Evolutionary conservation across 1,139 yeast genomes (phyloP).

Genomic region (Wickerhamiella infanticola): DNA sequence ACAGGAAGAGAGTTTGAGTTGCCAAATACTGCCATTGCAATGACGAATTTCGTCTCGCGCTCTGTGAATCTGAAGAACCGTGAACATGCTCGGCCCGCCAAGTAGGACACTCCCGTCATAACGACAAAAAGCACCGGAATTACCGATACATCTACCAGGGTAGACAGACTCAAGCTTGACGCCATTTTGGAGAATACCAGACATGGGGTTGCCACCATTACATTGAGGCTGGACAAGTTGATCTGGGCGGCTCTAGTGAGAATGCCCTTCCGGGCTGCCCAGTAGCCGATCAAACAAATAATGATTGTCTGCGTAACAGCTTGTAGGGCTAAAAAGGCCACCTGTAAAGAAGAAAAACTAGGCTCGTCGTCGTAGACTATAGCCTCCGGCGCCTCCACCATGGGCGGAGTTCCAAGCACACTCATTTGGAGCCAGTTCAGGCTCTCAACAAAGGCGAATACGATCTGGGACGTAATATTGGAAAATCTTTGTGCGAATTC

Average conservation of each 20-base stretch:
- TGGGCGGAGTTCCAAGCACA: too few relatives aligned
- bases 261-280: constrained; percentile 48
- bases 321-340: constrained; percentile 54
- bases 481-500: too few relatives aligned
- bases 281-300: constrained; percentile 54
- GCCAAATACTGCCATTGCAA: constrained; percentile 83
- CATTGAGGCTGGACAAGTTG: constrained; percentile 50
- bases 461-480: too few relatives aligned
- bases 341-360: constrained; percentile 36
- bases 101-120: constrained; percentile 45
- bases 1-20: constrained; percentile 51
- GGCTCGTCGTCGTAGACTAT: neutral
- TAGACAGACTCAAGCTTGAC: constrained; percentile 49
- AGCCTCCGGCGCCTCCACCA: too few relatives aligned
- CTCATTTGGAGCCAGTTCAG: too few relatives aligned
- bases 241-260: constrained; percentile 49
- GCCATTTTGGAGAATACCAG: constrained; percentile 70
- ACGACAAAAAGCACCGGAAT: constrained; percentile 60
- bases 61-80: constrained; percentile 35
- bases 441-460: too few relatives aligned
- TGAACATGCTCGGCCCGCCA: constrained; percentile 38
- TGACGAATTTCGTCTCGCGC: constrained; percentile 62
- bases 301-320: constrained; percentile 67
- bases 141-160: constrained; percentile 51
- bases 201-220: constrained; percentile 72